Base-by-base conservation (phyloP, 495 filamentous ascomycete species). In the Evernia prunastri region DNA sequence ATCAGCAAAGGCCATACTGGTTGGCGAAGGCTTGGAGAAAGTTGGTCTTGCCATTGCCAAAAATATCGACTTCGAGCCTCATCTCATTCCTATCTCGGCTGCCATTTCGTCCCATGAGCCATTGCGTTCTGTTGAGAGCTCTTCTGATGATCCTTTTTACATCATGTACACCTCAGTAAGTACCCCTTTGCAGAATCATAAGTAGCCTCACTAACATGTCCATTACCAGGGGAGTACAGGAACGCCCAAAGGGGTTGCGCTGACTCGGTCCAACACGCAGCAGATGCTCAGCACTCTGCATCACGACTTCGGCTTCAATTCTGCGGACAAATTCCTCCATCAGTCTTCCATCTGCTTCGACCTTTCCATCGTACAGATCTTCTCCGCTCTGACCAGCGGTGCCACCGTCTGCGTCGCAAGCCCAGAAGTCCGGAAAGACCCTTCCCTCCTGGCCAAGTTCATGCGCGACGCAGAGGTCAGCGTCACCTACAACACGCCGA, bases 291-390 rank as follows among this genome's bases (percentile, higher is more conserved):
- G 63, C 37, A 72, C 47, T 15, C 42, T 67, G 29, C 61, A 71
- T 40, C 33, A 66, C n/a, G 61, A 66, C 51, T 69, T 67, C 65
- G 25, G 43, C 6, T 72, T 75, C 56, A 61, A 42, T 40, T 43
- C 66, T 8, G 17, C 59, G 15, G 71, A 73, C 42, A 69, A 33
- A 9, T 68, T 76, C 53, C 74, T 76, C 29, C 70, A 71, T 33
- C 73, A 75, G 31, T 69, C 68, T 17, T 74, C 74, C 13, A 68
- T 72, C 36, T 66, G 64, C 42, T 76, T 76, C 64, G 74, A 76
- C 57, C 43, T 74, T 7, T 76, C 74, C 2, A 59, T 76, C 4
- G 68, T 66, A 4, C 73, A 76, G 63, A 75, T 76, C 27, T 76
- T 70, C 36, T 62, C 60, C 25, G 66, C 69, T 31, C 63, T 76